These are phyloP conservation scores for Dioscorea zingiberensis DNA, from an alignment of 106 monocot species.

Conservation along the genomic window DNA sequence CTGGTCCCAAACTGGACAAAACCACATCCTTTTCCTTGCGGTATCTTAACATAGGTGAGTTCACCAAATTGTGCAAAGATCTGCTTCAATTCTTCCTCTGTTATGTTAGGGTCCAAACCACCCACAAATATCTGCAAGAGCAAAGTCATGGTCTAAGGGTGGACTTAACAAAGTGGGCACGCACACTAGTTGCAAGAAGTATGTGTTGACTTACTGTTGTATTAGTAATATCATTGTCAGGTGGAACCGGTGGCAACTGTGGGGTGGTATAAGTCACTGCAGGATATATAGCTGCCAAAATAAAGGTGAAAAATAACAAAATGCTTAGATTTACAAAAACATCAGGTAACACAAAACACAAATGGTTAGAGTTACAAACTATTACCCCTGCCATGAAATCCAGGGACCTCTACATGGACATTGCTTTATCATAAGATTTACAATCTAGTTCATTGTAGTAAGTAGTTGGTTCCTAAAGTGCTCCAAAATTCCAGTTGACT, in stretches of 20 bases:
- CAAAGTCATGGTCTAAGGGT: slow-evolving; percentile 1
- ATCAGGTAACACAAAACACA: not conserved
- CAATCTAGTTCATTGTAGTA: too few relatives aligned
- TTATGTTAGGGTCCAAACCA: slow-evolving; percentile 82
- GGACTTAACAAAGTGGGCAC: not conserved
- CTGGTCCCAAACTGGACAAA: slow-evolving; percentile 84
- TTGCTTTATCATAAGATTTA: too few relatives aligned
- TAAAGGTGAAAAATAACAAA: not conserved
- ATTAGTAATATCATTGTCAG: slow-evolving; percentile 77
- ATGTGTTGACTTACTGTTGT: slow-evolving; percentile 63
- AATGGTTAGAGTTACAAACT: too few relatives aligned
- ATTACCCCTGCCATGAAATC: too few relatives aligned
- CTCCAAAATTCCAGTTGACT: too few relatives aligned
- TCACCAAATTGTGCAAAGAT: slow-evolving; percentile 88
- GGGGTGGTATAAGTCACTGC: slow-evolving; percentile 40
- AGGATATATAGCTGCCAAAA: slow-evolving; percentile 54
- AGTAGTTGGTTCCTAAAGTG: too few relatives aligned
- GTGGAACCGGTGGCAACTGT: slow-evolving; percentile 64
- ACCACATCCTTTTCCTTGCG: slow-evolving; percentile 84
- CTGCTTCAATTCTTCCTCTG: slow-evolving; percentile 82
- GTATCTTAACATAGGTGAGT: slow-evolving; percentile 77
- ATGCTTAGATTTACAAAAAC: not conserved
- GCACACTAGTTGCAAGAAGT: not conserved
- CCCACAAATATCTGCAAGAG: slow-evolving; percentile 92
- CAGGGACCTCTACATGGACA: too few relatives aligned